phyloP scores from a whole-genome alignment of 192 early-diverging fungal species.

The Coemansia asiatica region DNA sequence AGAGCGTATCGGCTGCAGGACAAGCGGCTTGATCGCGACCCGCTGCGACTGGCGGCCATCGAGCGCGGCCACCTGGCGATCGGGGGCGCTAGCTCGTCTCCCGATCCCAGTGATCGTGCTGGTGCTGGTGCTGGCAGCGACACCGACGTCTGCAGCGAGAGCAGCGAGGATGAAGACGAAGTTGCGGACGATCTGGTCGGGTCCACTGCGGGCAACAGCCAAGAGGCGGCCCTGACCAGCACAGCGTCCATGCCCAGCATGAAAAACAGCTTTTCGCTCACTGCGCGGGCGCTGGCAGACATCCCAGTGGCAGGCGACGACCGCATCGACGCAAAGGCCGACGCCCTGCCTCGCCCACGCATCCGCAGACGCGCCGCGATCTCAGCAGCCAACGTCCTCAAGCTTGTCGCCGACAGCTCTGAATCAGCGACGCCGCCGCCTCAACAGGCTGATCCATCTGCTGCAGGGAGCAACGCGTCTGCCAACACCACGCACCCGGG shows the following conservation, averaged over 20 bases:
- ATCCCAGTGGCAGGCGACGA: constrained; percentile 36
- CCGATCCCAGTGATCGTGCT: too few species aligned
- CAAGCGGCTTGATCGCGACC: constrained; percentile 33
- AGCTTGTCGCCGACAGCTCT: constrained; percentile 18
- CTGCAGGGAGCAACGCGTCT: too few species aligned
- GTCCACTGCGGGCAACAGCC: background rate
- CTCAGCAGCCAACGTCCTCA: constrained; percentile 26
- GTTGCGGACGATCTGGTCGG: background rate
- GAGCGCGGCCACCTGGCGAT: constrained; percentile 29
- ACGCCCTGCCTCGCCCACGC: constrained; percentile 36
- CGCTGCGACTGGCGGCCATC: constrained; percentile 27
- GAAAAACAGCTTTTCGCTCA: constrained; percentile 45
- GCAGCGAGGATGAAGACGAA: background rate
- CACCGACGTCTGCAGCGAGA: constrained; percentile 2
- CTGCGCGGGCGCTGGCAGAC: constrained; percentile 31
- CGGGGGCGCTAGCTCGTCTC: background rate
- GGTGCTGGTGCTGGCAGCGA: background rate
- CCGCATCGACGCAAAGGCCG: constrained; percentile 50
- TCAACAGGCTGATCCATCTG: background rate
- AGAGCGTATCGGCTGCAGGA: constrained; percentile 57
- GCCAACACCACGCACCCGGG: background rate
- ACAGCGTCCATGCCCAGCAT: constrained; percentile 13
- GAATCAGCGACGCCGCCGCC: constrained; percentile 1
- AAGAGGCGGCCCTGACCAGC: constrained; percentile 16
- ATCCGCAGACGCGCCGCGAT: constrained; percentile 20